Conservation (phyloP, 768 basidiomycete species). For the Hygrophorus pudorinus region DNA sequence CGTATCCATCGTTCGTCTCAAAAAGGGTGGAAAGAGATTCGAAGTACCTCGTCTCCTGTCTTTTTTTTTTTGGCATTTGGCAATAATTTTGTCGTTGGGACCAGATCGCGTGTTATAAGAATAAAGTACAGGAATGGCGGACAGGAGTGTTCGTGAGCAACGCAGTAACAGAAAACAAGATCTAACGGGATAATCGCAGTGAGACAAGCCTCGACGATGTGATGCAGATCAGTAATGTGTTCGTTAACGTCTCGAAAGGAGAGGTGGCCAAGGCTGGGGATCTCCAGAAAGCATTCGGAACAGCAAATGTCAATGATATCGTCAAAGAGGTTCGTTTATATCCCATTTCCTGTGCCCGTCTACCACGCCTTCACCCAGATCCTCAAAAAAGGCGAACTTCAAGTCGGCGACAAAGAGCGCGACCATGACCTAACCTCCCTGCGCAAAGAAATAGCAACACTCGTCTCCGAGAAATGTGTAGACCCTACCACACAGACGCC, state of each 20-base stretch:
- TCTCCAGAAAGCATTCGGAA: slow-evolving; percentile 87
- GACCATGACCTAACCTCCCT: slow-evolving; percentile 80
- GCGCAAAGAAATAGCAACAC: slow-evolving; percentile 83
- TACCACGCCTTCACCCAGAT: slow-evolving; percentile 40
- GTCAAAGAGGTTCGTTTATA: slow-evolving; percentile 64
- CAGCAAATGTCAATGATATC: slow-evolving; percentile 55
- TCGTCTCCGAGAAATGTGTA: slow-evolving; percentile 93
- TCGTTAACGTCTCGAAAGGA: slow-evolving; percentile 93
- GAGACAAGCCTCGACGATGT: slow-evolving; percentile 94
- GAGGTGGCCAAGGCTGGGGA: slow-evolving; percentile 85
- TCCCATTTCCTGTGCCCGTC: slow-evolving; percentile 1
- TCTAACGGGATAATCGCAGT: slow-evolving; percentile 25
- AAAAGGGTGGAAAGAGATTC: slow-evolving; percentile 96
- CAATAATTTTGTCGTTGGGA: background rate
- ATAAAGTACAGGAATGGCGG: slow-evolving; percentile 96
- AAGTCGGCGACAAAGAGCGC: slow-evolving; percentile 95
- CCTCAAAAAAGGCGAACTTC: slow-evolving; percentile 90
- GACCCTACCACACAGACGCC: slow-evolving; percentile 85
- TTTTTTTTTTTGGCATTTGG: background rate
- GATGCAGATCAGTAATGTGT: slow-evolving; percentile 92
- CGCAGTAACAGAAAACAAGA: background rate
- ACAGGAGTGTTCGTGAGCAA: slow-evolving; percentile 64
- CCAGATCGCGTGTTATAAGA: slow-evolving; percentile 96
- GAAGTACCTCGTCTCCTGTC: slow-evolving; percentile 45
- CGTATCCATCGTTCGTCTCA: slow-evolving; percentile 90